phyloP scores from a whole-genome alignment of 1,284 basidiomycete genomes.

The Pyrrhoderma noxium region DNA sequence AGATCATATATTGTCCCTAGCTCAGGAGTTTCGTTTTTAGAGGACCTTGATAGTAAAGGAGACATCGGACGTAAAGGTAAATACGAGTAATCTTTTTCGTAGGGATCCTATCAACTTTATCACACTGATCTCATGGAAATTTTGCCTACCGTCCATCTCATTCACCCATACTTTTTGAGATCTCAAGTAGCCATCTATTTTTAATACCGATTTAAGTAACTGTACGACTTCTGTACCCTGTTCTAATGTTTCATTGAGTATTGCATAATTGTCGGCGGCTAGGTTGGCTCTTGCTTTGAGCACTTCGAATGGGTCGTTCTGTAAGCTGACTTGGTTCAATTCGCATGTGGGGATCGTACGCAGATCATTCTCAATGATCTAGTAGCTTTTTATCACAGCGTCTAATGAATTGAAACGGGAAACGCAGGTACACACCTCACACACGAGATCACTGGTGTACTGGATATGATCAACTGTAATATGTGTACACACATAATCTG shows the following conservation, averaged over 20 bases:
- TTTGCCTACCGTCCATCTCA: constrained; percentile 1
- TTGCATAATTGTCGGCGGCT: constrained; percentile 4
- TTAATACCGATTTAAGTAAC: neutral
- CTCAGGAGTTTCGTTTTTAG: constrained; percentile 32
- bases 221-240: constrained; percentile 27
- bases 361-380: constrained; percentile 41
- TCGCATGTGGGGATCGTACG: constrained; percentile 39
- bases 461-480: constrained; percentile 47
- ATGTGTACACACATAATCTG: constrained; percentile 46
- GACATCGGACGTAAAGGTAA: constrained; percentile 29
- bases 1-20: neutral
- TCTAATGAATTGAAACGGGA: neutral
- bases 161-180: neutral
- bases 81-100: constrained; percentile 23
- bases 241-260: constrained; percentile 32
- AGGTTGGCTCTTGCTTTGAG: constrained; percentile 31
- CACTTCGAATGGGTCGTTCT: constrained; percentile 41
- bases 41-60: constrained; percentile 34
- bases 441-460: constrained; percentile 43
- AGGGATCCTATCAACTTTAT: neutral
- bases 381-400: neutral
- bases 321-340: constrained; percentile 40
- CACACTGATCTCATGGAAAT: constrained; percentile 3
- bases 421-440: constrained; percentile 33
- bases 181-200: constrained; percentile 1